These are phyloP conservation scores for Raffaelea albimanens DNA, from an alignment of 2,329 filamentous ascomycete genomes.

Conservation along the genomic window DNA sequence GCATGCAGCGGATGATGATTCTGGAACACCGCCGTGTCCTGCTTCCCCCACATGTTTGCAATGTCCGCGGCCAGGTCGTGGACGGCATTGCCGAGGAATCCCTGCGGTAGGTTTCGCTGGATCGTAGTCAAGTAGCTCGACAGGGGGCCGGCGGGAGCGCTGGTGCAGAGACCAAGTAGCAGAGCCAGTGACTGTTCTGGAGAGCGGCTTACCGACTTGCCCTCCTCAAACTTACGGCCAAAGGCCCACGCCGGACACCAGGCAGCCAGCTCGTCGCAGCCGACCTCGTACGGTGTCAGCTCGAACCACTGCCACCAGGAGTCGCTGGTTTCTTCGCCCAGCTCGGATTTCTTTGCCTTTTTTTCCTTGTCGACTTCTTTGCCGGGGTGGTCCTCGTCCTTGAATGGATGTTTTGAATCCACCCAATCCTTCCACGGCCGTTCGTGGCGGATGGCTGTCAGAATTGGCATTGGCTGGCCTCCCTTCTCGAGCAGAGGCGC, in stretches of 20 bases:
- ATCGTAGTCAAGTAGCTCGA: constrained; percentile 22
- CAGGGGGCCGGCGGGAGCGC: constrained; percentile 21
- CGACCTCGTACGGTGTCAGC: constrained; percentile 58
- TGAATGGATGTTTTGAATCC: constrained; percentile 15
- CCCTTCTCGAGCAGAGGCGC: constrained; percentile 41
- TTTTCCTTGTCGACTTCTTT: constrained; percentile 16
- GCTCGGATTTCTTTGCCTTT: background rate
- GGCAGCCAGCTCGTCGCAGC: constrained; percentile 50
- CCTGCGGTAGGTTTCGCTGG: constrained; percentile 18
- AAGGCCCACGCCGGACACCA: constrained; percentile 61
- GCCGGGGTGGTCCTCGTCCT: constrained; percentile 16
- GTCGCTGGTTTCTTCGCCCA: constrained; percentile 28
- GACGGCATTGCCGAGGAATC: constrained; percentile 20
- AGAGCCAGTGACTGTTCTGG: constrained; percentile 23
- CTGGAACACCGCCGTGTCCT: constrained; percentile 21
- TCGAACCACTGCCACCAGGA: constrained; percentile 67
- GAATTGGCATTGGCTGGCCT: constrained; percentile 55
- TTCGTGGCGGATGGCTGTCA: constrained; percentile 48
- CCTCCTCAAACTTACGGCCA: constrained; percentile 49
- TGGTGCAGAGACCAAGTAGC: constrained; percentile 20
- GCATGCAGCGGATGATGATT: constrained; percentile 24
- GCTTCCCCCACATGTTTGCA: constrained; percentile 21
- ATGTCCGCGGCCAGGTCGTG: constrained; percentile 16
- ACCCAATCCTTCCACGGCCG: constrained; percentile 21
- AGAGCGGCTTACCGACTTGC: constrained; percentile 24